A percentile compares a stretch with the other conserved stretches of the same genome.
Evolutionary conservation across 129 eudicot genomes (phyloP).

Genomic region (Lactuca saligna): DNA sequence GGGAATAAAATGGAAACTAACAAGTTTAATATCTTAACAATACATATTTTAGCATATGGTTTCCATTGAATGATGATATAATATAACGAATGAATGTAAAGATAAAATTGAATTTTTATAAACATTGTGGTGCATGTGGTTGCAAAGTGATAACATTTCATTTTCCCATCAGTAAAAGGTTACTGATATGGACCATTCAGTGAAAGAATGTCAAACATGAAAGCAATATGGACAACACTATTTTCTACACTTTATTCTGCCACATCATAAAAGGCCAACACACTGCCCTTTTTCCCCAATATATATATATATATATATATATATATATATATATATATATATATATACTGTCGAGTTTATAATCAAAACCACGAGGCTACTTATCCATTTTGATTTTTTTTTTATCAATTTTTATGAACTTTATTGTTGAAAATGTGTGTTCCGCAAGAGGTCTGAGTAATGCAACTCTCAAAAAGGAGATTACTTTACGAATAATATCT

Average conservation of each 20-base stretch:
- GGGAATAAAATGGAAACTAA: no score
- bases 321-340: no score
- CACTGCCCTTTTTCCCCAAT: background rate
- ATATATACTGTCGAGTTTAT: no score
- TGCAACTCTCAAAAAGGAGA: no score
- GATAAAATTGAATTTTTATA: background rate
- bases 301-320: no score
- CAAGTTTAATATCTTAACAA: background rate
- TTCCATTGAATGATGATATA: background rate
- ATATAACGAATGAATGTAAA: background rate
- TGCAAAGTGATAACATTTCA: constrained; percentile 31
- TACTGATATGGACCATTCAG: constrained; percentile 31
- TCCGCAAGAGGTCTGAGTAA: no score
- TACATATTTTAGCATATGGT: background rate
- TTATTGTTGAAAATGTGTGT: no score
- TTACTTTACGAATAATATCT: no score
- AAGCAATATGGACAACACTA: constrained; percentile 33
- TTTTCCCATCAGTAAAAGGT: constrained; percentile 30
- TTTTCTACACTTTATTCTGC: constrained; percentile 28
- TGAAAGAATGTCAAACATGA: constrained; percentile 41
- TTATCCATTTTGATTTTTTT: no score
- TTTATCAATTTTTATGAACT: no score
- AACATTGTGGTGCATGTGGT: background rate
- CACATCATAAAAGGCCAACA: constrained; percentile 9
- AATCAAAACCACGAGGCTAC: no score